phyloP scores from a whole-genome alignment of 768 basidiomycete species.

The Tulasnella sp. region DNA sequence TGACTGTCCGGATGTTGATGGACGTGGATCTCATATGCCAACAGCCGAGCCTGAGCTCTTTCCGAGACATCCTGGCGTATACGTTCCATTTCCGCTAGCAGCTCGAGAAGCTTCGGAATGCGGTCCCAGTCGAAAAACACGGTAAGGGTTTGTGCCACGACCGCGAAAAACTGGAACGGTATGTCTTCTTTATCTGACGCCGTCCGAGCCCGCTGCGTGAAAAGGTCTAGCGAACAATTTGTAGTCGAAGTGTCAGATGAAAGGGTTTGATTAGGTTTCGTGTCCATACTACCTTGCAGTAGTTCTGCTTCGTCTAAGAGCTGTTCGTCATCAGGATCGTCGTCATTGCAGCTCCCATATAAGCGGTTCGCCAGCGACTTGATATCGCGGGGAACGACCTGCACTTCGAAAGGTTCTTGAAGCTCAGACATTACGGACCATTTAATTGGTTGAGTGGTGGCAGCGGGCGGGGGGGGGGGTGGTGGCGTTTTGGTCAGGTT shows the following conservation, averaged over 20 bases:
- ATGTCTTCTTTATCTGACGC: neutral
- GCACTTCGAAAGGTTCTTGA: neutral
- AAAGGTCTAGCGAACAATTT: no score
- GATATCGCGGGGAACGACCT: neutral
- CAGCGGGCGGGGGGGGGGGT: neutral
- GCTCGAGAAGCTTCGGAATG: neutral
- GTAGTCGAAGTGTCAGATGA: no score
- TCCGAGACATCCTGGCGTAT: neutral
- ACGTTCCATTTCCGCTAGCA: neutral
- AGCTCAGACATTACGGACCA: neutral
- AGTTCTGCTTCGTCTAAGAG: neutral
- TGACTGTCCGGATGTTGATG: neutral
- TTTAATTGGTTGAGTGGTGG: neutral
- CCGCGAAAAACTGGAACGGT: neutral
- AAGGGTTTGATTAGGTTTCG: no score
- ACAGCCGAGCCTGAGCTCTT: neutral
- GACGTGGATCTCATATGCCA: neutral
- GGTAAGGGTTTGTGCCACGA: neutral
- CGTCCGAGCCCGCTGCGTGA: neutral
- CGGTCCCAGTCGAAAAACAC: neutral
- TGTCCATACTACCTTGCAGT: neutral
- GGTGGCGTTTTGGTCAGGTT: neutral
- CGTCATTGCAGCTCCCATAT: neutral
- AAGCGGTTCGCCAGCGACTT: neutral
- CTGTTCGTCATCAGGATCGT: neutral